Conservation (phyloP, 306 rosid genomes). For the Cyclanthera cordifolia region DNA sequence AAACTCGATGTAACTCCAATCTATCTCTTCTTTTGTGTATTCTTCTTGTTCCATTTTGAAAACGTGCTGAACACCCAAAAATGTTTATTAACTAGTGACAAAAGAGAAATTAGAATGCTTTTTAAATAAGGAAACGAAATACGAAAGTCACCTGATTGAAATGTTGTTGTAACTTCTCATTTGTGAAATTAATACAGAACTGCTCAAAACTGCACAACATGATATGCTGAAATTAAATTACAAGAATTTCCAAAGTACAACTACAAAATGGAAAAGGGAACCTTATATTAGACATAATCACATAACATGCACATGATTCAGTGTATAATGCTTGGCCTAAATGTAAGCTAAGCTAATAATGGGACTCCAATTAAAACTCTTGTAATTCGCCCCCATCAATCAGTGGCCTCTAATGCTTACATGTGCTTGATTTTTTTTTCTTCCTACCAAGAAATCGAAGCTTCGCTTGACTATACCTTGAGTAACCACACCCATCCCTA, state of each 20-base stretch:
- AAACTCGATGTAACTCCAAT: slow-evolving; percentile 99
- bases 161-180: slow-evolving; percentile 98
- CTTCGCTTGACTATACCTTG: no score
- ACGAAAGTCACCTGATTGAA: slow-evolving; percentile 65
- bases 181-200: slow-evolving; percentile 96
- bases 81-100: slow-evolving; percentile 13
- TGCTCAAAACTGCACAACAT: slow-evolving; percentile 90
- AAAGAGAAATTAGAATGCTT: not conserved
- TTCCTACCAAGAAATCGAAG: no score
- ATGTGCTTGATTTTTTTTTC: not conserved
- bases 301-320: slow-evolving; percentile 2
- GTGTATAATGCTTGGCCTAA: not conserved
- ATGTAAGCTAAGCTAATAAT: not conserved
- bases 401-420: not conserved
- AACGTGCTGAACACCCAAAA: slow-evolving; percentile 62
- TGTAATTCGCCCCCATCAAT: not conserved
- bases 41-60: slow-evolving; percentile 99
- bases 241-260: slow-evolving; percentile 30
- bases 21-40: slow-evolving; percentile 83
- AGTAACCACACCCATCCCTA: no score
- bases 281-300: not conserved
- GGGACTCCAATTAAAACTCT: not conserved
- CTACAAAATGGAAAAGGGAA: slow-evolving; percentile 3
- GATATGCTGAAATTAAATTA: slow-evolving; percentile 42
- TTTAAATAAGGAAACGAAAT: not conserved